phyloP scores from a whole-genome alignment of 1,284 basidiomycete genomes.

The Cutaneotrichosporon daszewskae region DNA sequence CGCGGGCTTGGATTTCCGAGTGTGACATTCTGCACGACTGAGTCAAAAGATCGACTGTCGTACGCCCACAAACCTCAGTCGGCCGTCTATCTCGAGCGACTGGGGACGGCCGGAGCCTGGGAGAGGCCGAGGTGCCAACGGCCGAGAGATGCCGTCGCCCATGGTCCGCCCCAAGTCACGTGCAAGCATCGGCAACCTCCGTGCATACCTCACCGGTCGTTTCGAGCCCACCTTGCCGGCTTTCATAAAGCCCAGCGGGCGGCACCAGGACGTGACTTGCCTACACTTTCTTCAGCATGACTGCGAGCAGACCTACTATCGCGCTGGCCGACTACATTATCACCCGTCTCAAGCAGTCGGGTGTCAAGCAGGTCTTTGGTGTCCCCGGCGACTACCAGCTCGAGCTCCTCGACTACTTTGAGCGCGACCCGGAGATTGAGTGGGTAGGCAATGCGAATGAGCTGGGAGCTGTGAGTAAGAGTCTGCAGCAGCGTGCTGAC shows the following conservation, averaged over 20 bases:
- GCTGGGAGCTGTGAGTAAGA: constrained; percentile 43
- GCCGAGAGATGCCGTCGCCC: too few species aligned
- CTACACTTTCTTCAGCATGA: not conserved
- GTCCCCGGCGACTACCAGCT: constrained; percentile 93
- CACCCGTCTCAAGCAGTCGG: constrained; percentile 54
- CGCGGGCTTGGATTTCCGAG: too few species aligned
- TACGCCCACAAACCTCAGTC: too few species aligned
- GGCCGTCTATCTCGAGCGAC: too few species aligned
- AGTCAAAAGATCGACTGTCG: too few species aligned
- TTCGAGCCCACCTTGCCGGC: too few species aligned
- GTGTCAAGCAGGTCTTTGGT: constrained; percentile 30
- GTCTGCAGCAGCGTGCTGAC: constrained; percentile 7
- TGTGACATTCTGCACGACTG: too few species aligned
- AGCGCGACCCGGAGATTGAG: constrained; percentile 69
- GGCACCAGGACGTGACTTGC: not conserved
- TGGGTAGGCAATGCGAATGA: constrained; percentile 94
- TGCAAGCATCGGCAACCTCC: too few species aligned
- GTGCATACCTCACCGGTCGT: too few species aligned
- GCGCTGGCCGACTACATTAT: constrained; percentile 58
- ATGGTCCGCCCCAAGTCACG: too few species aligned
- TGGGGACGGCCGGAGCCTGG: too few species aligned
- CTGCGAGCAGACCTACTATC: constrained; percentile 7
- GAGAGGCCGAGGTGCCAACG: too few species aligned
- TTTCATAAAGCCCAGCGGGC: not conserved
- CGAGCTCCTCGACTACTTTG: constrained; percentile 68